Evolutionary conservation across 1,284 basidiomycete species (phyloP), one percentile per base, ranked within the genome.

Genomic region (Neonothopanus nambi): DNA sequence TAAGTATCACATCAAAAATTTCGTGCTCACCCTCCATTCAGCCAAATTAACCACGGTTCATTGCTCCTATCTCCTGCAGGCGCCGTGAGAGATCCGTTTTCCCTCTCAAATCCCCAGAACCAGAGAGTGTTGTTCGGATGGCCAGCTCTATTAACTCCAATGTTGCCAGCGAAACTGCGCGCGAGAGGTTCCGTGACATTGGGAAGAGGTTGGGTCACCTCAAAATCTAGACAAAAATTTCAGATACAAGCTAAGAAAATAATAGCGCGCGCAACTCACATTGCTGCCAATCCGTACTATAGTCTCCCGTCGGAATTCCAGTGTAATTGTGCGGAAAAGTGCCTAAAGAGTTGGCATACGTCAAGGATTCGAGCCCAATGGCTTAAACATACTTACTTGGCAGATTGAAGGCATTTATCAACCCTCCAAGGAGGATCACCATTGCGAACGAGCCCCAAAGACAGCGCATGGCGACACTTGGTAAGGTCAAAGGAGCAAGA

Each of bases 81-180:
- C 1, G 41, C 46, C 48, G 46, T 56, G 15, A 56, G 47, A 5
- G 55, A 52, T n/a, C 55, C 55, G 9, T 56, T 40, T 9, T 40
- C 15, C 2, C 26, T 44, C 23, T 56, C 55, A 20, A 56, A 56
- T n/a, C 33, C 51, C 55, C 55, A 56, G 35, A 56, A 56, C 41
- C 46, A 56, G 2, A 56, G 41, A 3, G 55, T 56, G 21, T 56
- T 48, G 36, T 56, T 56, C 4, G 51, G 55, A 49, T 52, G 51
- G 4, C 41, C 51, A 6, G 45, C 21, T 17, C 51, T 39, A 15
- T 56, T 47, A 2, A 89, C 85, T 4, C 78, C 76, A 49, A 89
- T 75, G 56, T 86, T 41, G 24, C 45, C 46, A 5, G 51, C 55
- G 24, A 47, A 46, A 44, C 42, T 56, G 20, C 51, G 51, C 18